A percentile compares a stretch with the other conserved stretches of the same genome.
phyloP scores from a whole-genome alignment of 2,329 filamentous ascomycete genomes.

The Metarhizium humberi region DNA sequence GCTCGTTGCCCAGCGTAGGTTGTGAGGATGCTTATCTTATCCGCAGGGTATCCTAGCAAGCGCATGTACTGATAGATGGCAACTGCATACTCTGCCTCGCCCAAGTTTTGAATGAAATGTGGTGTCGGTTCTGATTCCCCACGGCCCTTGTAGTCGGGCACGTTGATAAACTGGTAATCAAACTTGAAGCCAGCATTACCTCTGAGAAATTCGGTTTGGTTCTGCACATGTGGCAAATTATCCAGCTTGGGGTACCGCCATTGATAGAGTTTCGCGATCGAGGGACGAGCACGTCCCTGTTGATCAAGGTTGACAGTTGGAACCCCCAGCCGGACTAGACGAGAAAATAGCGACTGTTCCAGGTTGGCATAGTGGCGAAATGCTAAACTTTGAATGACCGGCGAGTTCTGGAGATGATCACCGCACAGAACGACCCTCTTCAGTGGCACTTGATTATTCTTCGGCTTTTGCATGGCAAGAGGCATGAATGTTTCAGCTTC shows the following conservation, averaged over 20 bases:
- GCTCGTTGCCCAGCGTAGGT: constrained; percentile 91
- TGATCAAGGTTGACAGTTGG: constrained; percentile 84
- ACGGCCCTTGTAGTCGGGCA: constrained; percentile 81
- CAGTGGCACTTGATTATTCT: constrained; percentile 62
- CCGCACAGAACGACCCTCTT: constrained; percentile 88
- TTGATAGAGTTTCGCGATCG: constrained; percentile 80
- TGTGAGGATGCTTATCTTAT: constrained; percentile 77
- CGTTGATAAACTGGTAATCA: constrained; percentile 95
- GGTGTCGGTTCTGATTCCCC: constrained; percentile 86
- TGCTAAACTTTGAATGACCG: constrained; percentile 87
- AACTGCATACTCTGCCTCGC: constrained; percentile 94
- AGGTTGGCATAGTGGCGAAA: constrained; percentile 94
- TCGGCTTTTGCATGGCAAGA: constrained; percentile 77
- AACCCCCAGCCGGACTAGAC: constrained; percentile 85
- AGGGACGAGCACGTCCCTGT: constrained; percentile 82
- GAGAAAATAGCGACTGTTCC: constrained; percentile 89
- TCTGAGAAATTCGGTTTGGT: constrained; percentile 58
- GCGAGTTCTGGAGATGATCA: constrained; percentile 94
- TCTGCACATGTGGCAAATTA: constrained; percentile 67
- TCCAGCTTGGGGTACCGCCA: constrained; percentile 83
- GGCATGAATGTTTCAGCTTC: constrained; percentile 97
- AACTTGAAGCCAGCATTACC: constrained; percentile 90
- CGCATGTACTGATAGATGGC: constrained; percentile 97
- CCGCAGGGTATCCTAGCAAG: constrained; percentile 79
- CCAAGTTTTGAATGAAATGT: constrained; percentile 93